Base-by-base conservation (phyloP, 192 early-diverging fungal species). In the Linnemannia elongata region DNA sequence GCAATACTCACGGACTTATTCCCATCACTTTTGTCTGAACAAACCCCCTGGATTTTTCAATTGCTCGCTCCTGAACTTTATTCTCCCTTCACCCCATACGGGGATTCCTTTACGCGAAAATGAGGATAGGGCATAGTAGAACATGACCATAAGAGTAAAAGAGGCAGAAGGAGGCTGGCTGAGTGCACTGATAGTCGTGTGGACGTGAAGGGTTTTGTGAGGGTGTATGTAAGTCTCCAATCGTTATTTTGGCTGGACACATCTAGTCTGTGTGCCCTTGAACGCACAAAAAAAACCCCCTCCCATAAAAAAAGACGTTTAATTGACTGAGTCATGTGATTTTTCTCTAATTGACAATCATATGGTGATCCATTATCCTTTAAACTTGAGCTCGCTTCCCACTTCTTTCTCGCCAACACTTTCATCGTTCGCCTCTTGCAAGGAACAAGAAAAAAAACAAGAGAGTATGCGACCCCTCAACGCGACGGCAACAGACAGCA, bases 301-400 rank as follows among this genome's bases (percentile, higher is more conserved):
- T n/a, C n/a, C n/a, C n/a, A n/a, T n/a, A n/a, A n/a, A n/a, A 39
- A 39, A 3, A 39, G 38, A n/a, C 55, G 12, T 10, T 24, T 57
- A 57, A 57, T 27, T 57, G 55, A n/a, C 13, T 15, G 13, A 12
- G n/a, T 15, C 60, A 66, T 30, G 60, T 66, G 60, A 66, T 66
- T 10, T 66, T 13, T 66, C 60, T 33, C 10, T 66, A 66, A 66
- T 66, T 66, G 60, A 66, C 60, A 66, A 66, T 66, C 60, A 33
- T 0, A 27, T 60, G 55, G 55, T 5, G 49, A 52, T 52, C 15
- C 49, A 27, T 33, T 27, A 15, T 7, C 12, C 27, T 30, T 12
- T 33, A 33, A 30, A 9, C 9, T 12, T 33, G 4, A 9, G 30
- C 1, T 30, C 13, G 12, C 12, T 66, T 12, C 9, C 24, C 24